These are phyloP conservation scores for Pleurotus cornucopiae DNA, from an alignment of 768 basidiomycete genomes.

Conservation along the genomic window DNA sequence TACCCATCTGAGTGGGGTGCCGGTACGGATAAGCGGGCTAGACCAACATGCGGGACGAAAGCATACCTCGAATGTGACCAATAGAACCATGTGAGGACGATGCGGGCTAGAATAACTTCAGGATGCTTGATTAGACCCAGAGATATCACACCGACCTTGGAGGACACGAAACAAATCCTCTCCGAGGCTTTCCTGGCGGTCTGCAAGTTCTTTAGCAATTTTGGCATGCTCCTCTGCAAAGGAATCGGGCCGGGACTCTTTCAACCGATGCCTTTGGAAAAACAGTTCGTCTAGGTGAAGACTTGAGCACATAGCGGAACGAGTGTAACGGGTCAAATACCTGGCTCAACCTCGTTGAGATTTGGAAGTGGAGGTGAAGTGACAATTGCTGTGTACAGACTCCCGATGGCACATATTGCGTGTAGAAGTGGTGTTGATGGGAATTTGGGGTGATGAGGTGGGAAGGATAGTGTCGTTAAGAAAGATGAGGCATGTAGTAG, in stretches of 20 bases:
- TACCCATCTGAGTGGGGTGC: conserved; percentile 52
- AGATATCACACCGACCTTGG: conserved; percentile 44
- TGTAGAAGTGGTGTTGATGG: conserved; percentile 71
- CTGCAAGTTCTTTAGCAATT: conserved; percentile 46
- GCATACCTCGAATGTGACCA: conserved; percentile 66
- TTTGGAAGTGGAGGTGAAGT: conserved; percentile 50
- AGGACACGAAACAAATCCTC: conserved; percentile 53
- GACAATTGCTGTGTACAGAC: conserved; percentile 69
- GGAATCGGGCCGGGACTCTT: conserved; percentile 46
- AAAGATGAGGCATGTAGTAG: conserved; percentile 69
- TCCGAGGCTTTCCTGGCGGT: conserved; percentile 44
- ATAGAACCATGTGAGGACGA: conserved; percentile 69
- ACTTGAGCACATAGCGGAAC: conserved; percentile 1
- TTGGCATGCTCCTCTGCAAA: conserved; percentile 66
- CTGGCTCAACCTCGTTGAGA: conserved; percentile 43
- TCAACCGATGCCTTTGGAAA: conserved; percentile 36
- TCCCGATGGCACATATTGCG: conserved; percentile 81
- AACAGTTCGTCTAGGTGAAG: conserved; percentile 48
- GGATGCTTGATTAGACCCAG: neutral
- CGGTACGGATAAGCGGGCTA: conserved; percentile 10
- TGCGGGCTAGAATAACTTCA: conserved; percentile 37
- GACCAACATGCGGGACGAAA: neutral
- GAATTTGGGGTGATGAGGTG: conserved; percentile 69
- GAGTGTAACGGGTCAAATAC: conserved; percentile 17
- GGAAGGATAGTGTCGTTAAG: conserved; percentile 55